Conservation (phyloP, 148 eudicot genomes). For the Silene uniflora region DNA sequence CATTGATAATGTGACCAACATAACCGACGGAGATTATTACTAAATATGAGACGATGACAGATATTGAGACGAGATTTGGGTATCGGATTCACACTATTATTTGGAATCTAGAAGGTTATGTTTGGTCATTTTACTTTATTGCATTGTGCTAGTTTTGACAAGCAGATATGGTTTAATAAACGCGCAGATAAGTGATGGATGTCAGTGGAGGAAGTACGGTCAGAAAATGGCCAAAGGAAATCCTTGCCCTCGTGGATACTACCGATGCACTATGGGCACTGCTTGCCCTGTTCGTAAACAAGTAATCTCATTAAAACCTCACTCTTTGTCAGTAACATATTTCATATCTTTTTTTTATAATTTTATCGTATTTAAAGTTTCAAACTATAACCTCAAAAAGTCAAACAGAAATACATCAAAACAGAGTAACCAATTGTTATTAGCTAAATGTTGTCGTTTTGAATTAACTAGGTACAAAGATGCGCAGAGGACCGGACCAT, state of each 20-base stretch:
- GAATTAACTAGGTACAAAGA: constrained; percentile 35
- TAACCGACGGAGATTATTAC: too few species aligned
- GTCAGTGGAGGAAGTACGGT: constrained; percentile 74
- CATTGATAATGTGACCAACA: too few species aligned
- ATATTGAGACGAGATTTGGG: too few species aligned
- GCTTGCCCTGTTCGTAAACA: constrained; percentile 68
- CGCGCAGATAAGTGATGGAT: constrained; percentile 54
- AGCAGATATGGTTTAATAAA: background rate
- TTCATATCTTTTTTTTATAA: too few species aligned
- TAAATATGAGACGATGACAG: too few species aligned
- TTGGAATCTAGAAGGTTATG: too few species aligned
- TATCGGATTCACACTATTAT: too few species aligned
- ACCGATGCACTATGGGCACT: constrained; percentile 59
- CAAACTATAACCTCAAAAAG: too few species aligned
- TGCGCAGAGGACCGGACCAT: constrained; percentile 42
- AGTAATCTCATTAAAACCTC: constrained; percentile 8
- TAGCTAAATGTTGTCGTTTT: background rate
- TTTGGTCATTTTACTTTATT: too few species aligned
- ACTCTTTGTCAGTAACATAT: background rate
- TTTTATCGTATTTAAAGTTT: too few species aligned
- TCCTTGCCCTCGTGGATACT: constrained; percentile 67
- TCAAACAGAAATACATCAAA: background rate
- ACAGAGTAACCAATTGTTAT: background rate
- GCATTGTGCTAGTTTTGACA: background rate
- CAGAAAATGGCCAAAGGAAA: constrained; percentile 69